Percentiles rank a stretch among this genome's conserved stretches.
Evolutionary conservation across 2,329 filamentous ascomycete species (phyloP).

Genomic region (Beauveria australis): DNA sequence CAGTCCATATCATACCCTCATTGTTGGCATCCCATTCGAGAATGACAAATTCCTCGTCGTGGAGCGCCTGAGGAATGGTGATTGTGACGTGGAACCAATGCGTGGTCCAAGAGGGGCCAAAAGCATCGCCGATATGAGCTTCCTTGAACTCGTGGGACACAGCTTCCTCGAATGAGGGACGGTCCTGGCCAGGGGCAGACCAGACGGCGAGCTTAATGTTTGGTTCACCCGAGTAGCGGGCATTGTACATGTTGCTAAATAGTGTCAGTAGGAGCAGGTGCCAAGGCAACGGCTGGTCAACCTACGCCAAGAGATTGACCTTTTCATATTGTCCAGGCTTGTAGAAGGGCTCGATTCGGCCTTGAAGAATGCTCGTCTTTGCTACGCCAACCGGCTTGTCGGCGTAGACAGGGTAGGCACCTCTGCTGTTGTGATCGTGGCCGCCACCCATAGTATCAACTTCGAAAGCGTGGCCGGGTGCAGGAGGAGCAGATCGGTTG

Average conservation of each 20-base stretch:
- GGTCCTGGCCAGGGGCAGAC: conserved; percentile 67
- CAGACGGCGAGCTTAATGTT: conserved; percentile 81
- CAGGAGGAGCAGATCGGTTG: conserved; percentile 30
- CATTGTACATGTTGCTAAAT: conserved; percentile 31
- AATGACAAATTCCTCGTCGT: conserved; percentile 74
- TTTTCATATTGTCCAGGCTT: conserved; percentile 68
- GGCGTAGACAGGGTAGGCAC: conserved; percentile 45
- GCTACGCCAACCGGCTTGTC: conserved; percentile 60
- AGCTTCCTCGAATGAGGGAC: conserved; percentile 83
- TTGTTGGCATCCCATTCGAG: conserved; percentile 94
- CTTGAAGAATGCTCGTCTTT: conserved; percentile 77
- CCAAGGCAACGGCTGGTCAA: conserved; percentile 6
- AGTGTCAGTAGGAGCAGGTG: conserved; percentile 14
- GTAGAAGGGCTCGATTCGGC: conserved; percentile 76
- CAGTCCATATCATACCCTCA: conserved; percentile 89
- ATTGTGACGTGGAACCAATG: conserved; percentile 91
- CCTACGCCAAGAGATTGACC: conserved; percentile 65
- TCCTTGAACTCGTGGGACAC: conserved; percentile 64
- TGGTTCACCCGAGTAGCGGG: conserved; percentile 52
- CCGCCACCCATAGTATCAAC: conserved; percentile 43
- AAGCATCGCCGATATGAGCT: conserved; percentile 66
- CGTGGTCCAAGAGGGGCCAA: conserved; percentile 93
- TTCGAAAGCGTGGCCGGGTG: conserved; percentile 22
- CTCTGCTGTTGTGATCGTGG: conserved; percentile 33
- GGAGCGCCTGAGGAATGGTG: conserved; percentile 65